Base-by-base conservation (phyloP, 345 rosid species). In the Pugionium cornutum region DNA sequence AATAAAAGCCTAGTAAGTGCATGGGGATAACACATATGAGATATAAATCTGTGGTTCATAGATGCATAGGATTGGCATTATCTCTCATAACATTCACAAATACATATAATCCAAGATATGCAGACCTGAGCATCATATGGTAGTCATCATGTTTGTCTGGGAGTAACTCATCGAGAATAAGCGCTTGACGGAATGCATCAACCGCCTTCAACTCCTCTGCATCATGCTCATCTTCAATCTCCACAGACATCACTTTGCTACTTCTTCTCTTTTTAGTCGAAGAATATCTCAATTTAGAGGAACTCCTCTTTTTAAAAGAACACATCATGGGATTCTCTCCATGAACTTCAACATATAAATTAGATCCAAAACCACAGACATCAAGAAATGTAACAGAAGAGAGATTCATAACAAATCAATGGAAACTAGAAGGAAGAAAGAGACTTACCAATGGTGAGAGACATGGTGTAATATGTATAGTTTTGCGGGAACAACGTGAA, bases 121-220 rank as follows among this genome's bases (percentile, higher is more conserved):
- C 33, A 9, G 6, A 88, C 92, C 96, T 82, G 73, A 91, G 92
- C 84, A 91, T 64, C 81, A 80, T 62, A 67, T 88, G 97, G 75
- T 84, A 88, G 67, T 91, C 97, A 65, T 91, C 96, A 49, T 88
- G 91, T 51, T 68, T 80, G 40, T 80, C 58, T 0, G 96, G 97
- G 36, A 91, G 78, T 31, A 88, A 70, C 33, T 91, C 88, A 67
- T 91, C 94, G 54, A 76, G 59, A 28, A 82, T 70, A 62, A 88
- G 91, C 6, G 60, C 78, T 71, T 88, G 91, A 10, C 91, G 86
- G 35, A 91, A 79, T 53, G 89, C 88, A 51, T 86, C 96, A 10
- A 91, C 96, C 0, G 77, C 84, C 73, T 83, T 75, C 44, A 72
- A 33, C 71, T 91, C 96, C 73, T 86, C 85, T 0, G 78, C 78